Conservation (phyloP, 441 rosid genomes). For the Euphorbia schlechtendalii region DNA sequence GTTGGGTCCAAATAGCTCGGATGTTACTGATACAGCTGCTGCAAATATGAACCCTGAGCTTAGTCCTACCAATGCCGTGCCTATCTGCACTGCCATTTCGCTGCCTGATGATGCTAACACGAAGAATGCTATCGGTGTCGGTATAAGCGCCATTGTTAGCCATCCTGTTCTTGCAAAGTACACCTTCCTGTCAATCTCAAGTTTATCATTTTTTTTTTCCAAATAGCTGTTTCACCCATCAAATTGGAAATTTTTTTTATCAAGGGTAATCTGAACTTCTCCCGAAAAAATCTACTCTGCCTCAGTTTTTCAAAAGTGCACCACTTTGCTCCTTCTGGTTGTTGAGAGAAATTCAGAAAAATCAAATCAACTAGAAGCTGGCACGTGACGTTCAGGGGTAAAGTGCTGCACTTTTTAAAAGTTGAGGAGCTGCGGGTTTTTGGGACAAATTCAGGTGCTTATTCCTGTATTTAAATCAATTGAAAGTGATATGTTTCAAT, state of each 20-base stretch:
- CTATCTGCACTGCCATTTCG: conserved; percentile 41
- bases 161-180: conserved; percentile 93
- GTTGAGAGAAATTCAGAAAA: not conserved
- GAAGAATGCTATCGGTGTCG: conserved; percentile 82
- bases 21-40: conserved; percentile 87
- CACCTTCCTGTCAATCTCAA: conserved; percentile 43
- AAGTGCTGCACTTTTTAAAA: too few species aligned
- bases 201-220: not conserved
- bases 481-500: too few species aligned
- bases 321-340: not conserved
- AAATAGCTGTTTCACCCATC: too few species aligned
- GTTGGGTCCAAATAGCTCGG: conserved; percentile 85
- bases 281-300: too few species aligned
- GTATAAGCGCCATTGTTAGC: conserved; percentile 71
- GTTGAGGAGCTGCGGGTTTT: too few species aligned
- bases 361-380: not conserved
- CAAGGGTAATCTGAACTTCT: too few species aligned
- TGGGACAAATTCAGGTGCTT: too few species aligned
- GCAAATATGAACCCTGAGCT: conserved; percentile 97
- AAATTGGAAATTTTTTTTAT: too few species aligned
- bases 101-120: conserved; percentile 49
- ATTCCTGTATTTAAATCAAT: too few species aligned
- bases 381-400: not conserved
- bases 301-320: too few species aligned
- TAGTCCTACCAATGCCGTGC: conserved; percentile 68